Evolutionary conservation across 345 rosid genomes (phyloP).

Genomic region (Diplotaxis tenuifolia): DNA sequence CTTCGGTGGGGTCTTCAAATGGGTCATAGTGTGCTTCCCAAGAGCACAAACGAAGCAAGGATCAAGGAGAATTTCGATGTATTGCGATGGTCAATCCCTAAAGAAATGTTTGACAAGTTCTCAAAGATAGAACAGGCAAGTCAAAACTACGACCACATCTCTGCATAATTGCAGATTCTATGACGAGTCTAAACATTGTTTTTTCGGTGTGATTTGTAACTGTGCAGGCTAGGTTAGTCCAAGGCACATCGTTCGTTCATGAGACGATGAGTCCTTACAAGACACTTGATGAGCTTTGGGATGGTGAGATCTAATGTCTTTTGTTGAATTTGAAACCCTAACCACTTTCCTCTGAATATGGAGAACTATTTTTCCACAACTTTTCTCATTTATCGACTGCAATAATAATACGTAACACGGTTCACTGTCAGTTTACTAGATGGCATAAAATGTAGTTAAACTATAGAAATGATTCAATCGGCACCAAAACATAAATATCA

Average conservation of each 20-base stretch:
- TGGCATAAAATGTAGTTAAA: background rate
- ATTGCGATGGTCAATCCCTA: slow-evolving; percentile 73
- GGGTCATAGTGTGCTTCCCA: slow-evolving; percentile 88
- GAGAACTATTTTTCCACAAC: background rate
- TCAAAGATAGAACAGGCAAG: slow-evolving; percentile 67
- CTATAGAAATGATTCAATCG: background rate
- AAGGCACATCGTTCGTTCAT: slow-evolving; percentile 52
- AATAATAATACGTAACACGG: too few species aligned
- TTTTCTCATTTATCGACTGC: background rate
- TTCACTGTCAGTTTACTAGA: too few species aligned
- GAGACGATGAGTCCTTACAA: slow-evolving; percentile 53
- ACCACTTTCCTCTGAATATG: background rate
- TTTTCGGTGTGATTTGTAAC: background rate
- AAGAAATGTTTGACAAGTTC: slow-evolving; percentile 55
- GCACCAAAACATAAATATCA: slow-evolving; percentile 1
- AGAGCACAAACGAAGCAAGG: slow-evolving; percentile 60
- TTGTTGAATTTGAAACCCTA: background rate
- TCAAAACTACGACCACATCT: background rate
- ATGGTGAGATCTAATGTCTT: slow-evolving; percentile 52
- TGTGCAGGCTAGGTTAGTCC: slow-evolving; percentile 59
- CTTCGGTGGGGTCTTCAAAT: slow-evolving; percentile 83
- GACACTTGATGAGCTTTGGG: slow-evolving; percentile 75
- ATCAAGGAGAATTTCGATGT: slow-evolving; percentile 73
- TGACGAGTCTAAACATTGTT: background rate
- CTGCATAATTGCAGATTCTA: background rate